Conservation (phyloP, 306 rosid species). For the Arachis stenosperma region DNA sequence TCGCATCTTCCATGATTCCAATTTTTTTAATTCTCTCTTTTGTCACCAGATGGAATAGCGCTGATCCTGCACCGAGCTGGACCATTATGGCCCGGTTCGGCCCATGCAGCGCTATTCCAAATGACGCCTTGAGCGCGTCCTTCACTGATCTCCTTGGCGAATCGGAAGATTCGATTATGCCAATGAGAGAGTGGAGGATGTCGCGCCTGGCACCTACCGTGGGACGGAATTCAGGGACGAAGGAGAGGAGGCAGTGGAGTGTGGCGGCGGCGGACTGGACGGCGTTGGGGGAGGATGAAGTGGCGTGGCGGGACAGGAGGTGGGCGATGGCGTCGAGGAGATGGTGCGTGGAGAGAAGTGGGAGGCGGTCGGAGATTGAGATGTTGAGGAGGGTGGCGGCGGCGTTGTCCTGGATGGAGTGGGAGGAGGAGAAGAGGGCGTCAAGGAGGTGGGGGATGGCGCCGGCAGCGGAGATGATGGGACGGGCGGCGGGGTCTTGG, state of each 20-base stretch:
- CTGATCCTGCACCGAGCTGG: conserved; percentile 56
- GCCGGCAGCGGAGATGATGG: conserved; percentile 57
- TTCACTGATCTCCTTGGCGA: conserved; percentile 68
- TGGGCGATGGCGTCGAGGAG: conserved; percentile 77
- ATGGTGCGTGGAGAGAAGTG: conserved; percentile 58
- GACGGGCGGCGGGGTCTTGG: conserved; percentile 64
- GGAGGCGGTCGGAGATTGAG: conserved; percentile 63
- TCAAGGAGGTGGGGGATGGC: conserved; percentile 68
- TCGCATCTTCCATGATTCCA: conserved; percentile 74
- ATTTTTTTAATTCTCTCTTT: conserved; percentile 44
- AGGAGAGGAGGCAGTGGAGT: conserved; percentile 71
- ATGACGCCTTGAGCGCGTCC: conserved; percentile 75
- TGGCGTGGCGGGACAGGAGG: conserved; percentile 51
- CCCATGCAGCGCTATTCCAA: conserved; percentile 60
- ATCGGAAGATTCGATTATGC: conserved; percentile 39
- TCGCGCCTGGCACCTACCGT: conserved; percentile 59
- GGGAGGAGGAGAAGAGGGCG: conserved; percentile 62
- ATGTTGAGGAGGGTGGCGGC: conserved; percentile 79
- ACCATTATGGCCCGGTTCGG: conserved; percentile 53
- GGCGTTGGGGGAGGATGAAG: conserved; percentile 57
- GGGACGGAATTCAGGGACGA: conserved; percentile 55
- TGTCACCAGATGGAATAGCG: conserved; percentile 49
- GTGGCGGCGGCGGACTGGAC: conserved; percentile 80
- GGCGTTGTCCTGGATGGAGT: conserved; percentile 68
- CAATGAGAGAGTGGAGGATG: conserved; percentile 56